Percentiles rank a stretch among this genome's conserved stretches.
Conservation (phyloP, 2,329 filamentous ascomycete species). For the Apiospora koreana region DNA sequence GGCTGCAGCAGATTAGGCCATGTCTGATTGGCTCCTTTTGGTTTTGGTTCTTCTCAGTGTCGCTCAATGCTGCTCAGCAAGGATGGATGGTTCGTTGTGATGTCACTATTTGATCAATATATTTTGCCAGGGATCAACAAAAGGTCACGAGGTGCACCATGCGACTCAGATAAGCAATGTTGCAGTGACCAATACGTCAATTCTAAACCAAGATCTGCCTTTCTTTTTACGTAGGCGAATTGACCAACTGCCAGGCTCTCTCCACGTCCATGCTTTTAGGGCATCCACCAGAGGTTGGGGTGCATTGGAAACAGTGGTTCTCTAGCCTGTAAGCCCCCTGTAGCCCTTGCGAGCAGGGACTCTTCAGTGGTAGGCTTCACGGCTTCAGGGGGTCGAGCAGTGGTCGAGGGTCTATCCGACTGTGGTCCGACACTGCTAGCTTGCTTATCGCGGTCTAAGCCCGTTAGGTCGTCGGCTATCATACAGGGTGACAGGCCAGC, state of each 20-base stretch:
- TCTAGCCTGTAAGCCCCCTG: neutral
- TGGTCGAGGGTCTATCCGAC: neutral
- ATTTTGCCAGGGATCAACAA: no score
- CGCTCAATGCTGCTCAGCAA: neutral
- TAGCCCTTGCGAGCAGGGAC: neutral
- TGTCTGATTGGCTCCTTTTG: neutral
- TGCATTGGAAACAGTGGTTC: neutral
- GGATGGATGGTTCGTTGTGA: neutral
- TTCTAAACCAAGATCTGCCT: neutral
- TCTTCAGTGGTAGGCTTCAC: neutral
- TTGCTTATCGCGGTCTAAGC: neutral
- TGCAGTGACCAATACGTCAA: neutral
- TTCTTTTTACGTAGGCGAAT: conserved; percentile 4
- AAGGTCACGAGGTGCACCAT: neutral
- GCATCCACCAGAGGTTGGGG: neutral
- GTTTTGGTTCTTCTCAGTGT: no score
- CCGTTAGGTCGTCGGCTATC: neutral
- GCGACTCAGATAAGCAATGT: neutral
- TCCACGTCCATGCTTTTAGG: neutral
- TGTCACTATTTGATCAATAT: neutral
- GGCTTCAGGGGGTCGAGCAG: no score
- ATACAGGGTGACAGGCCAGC: no score
- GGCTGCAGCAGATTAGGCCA: neutral
- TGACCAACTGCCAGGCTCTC: conserved; percentile 3
- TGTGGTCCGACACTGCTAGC: neutral